Percentiles rank a stretch among this genome's conserved stretches.
phyloP scores from a whole-genome alignment of 176 grass and related monocot species.

The Ampelocalamus luodianensis region DNA sequence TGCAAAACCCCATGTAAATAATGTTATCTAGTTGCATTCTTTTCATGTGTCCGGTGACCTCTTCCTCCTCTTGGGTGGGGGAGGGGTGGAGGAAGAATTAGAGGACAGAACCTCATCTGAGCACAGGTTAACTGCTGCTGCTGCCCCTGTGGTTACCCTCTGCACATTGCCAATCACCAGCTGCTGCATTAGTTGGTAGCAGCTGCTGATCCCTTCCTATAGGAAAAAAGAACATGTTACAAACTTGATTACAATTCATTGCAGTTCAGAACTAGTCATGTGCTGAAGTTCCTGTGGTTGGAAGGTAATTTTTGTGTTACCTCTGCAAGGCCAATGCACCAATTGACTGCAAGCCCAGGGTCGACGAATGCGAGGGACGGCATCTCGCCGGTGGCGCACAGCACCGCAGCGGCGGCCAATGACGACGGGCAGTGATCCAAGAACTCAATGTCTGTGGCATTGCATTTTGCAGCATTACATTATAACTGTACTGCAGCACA shows the following conservation, averaged over 20 bases:
- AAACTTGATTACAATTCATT: neutral
- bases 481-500: neutral
- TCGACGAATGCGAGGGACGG: slow-evolving; percentile 50
- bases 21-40: slow-evolving; percentile 47
- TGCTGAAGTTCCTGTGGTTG: neutral
- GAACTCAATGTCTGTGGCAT: slow-evolving; percentile 66
- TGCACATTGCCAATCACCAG: slow-evolving; percentile 50
- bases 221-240: slow-evolving; percentile 16
- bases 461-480: slow-evolving; percentile 33
- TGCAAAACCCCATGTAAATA: slow-evolving; percentile 54
- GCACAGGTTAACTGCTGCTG: slow-evolving; percentile 39
- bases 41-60: slow-evolving; percentile 52
- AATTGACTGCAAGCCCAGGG: slow-evolving; percentile 59
- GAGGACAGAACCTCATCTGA: slow-evolving; percentile 50
- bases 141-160: slow-evolving; percentile 38
- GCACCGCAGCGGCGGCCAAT: slow-evolving; percentile 80
- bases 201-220: slow-evolving; percentile 76
- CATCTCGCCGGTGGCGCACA: slow-evolving; percentile 66
- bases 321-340: slow-evolving; percentile 89
- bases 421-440: slow-evolving; percentile 79
- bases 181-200: slow-evolving; percentile 74
- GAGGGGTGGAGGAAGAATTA: slow-evolving; percentile 43
- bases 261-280: slow-evolving; percentile 11
- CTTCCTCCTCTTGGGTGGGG: slow-evolving; percentile 76
- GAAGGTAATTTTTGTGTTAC: slow-evolving; percentile 41